Conservation (phyloP, 768 basidiomycete species). For the Leccinellum rugosiceps region DNA sequence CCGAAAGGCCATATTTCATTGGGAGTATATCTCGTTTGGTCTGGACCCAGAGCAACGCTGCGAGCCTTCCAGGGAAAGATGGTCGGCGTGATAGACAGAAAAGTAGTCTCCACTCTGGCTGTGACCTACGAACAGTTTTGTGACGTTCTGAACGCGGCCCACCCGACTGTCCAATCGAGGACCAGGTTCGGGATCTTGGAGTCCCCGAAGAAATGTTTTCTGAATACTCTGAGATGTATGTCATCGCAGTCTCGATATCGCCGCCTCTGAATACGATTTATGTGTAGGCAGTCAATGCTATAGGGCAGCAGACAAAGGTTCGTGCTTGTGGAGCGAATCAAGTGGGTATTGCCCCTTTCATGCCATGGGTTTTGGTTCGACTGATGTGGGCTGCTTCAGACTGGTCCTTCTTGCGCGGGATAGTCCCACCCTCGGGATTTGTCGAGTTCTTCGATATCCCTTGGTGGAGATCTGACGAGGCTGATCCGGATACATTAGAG, state of each 20-base stretch:
- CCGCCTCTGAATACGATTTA: not conserved
- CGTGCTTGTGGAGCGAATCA: slow-evolving; percentile 10
- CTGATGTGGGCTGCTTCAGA: slow-evolving; percentile 4
- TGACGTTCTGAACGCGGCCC: not conserved
- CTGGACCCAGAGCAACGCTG: slow-evolving; percentile 4
- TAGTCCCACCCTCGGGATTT: slow-evolving; percentile 10
- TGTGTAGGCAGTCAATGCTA: slow-evolving; percentile 4
- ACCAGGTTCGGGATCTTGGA: not conserved
- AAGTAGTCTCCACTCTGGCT: slow-evolving; percentile 3
- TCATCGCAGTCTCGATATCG: not conserved
- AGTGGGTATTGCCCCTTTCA: slow-evolving; percentile 6
- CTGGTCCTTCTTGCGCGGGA: slow-evolving; percentile 15
- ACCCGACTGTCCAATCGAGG: not conserved
- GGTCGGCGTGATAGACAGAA: slow-evolving; percentile 4
- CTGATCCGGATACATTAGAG: not conserved
- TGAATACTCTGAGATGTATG: slow-evolving; percentile 8
- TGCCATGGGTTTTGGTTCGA: not conserved
- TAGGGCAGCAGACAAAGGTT: not conserved
- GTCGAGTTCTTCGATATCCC: slow-evolving; percentile 11
- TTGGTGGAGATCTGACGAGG: slow-evolving; percentile 13
- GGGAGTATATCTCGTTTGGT: slow-evolving; percentile 14
- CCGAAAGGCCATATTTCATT: slow-evolving; percentile 1
- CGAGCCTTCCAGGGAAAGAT: slow-evolving; percentile 12
- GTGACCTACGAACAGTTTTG: slow-evolving; percentile 11
- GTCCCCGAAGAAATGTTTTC: not conserved